Base-by-base conservation (phyloP, 495 filamentous ascomycete species). In the Penicillium antarcticum region DNA sequence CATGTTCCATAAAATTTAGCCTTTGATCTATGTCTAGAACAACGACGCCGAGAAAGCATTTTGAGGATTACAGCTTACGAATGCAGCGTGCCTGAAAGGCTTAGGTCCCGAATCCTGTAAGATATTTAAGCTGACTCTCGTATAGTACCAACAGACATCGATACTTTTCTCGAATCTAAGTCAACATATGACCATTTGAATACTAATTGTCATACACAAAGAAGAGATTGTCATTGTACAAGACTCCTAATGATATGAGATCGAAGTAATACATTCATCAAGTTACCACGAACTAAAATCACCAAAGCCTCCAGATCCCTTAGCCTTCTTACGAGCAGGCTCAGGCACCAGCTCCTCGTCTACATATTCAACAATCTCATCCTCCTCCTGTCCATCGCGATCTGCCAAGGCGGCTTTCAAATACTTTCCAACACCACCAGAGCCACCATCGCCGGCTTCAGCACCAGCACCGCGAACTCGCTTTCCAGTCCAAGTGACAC, bases 401-500 rank as follows among this genome's bases (percentile, higher is more conserved):
- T 69, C 73, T 21, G 63, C 71, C 50, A 73, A 60, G 16, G 76
- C 80, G 6, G 75, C 79, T 55, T 88, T 83, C 33, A 92, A 65
- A 65, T 97, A 97, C 66, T 91, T 95, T 9, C 89, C 92, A 16
- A 95, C 88, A 9, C 58, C 69, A 9, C 62, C 69, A 10, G 69
- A 71, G 1, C 65, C 73, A 18, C 66, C 66, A 14, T 64, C 75
- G 38, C 67, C 75, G 0, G 69, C 70, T 34, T 77, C 71, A 10
- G 83, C 82, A 40, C 82, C 81, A 29, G 61, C 29, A 9, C 69
- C 76, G 34, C 88, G 72, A 12, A 92, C 77, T 40, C 86, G 72
- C 67, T 97, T 97, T 3, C 92, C 94, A 31, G 89, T 94, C 91
- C 90, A 96, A 39, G 94, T 96, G 1, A 87, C 82, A 65, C 78